Conservation (phyloP, 257 asterid species). For the Cruciata laevipes region DNA sequence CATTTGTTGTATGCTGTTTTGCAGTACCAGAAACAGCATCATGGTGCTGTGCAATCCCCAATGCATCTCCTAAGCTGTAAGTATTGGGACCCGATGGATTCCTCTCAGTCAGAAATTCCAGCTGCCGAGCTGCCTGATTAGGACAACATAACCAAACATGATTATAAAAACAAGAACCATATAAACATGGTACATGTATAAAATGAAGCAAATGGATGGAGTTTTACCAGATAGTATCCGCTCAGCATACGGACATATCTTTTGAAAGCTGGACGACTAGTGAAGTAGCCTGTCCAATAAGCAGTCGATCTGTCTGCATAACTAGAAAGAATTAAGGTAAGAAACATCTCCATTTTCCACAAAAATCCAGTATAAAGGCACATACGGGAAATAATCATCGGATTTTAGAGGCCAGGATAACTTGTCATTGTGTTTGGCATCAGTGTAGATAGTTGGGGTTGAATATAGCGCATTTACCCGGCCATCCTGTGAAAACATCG, state of each 20-base stretch:
- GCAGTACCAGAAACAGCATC: constrained; percentile 87
- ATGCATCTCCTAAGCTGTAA: constrained; percentile 57
- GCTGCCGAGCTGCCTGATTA: constrained; percentile 80
- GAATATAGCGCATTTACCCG: constrained; percentile 80
- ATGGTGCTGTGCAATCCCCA: constrained; percentile 82
- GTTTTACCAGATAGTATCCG: constrained; percentile 67
- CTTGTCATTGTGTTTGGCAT: constrained; percentile 58
- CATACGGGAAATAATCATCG: constrained; percentile 92
- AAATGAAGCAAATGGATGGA: not conserved
- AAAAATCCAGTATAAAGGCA: constrained; percentile 1
- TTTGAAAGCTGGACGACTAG: constrained; percentile 83
- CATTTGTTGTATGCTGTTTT: constrained; percentile 78
- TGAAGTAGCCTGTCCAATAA: constrained; percentile 82
- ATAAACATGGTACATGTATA: not conserved
- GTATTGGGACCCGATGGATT: constrained; percentile 43
- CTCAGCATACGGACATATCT: constrained; percentile 62
- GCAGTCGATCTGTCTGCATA: constrained; percentile 57
- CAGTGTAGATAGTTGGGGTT: constrained; percentile 75
- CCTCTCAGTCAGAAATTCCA: constrained; percentile 60
- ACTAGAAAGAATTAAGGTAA: constrained; percentile 30
- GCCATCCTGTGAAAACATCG: constrained; percentile 56
- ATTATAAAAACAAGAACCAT: not conserved
- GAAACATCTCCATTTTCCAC: not conserved
- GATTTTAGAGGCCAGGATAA: constrained; percentile 69
- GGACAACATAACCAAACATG: not conserved